Conservation (phyloP, 805 yeast species). For the Monosporozyma unispora region DNA sequence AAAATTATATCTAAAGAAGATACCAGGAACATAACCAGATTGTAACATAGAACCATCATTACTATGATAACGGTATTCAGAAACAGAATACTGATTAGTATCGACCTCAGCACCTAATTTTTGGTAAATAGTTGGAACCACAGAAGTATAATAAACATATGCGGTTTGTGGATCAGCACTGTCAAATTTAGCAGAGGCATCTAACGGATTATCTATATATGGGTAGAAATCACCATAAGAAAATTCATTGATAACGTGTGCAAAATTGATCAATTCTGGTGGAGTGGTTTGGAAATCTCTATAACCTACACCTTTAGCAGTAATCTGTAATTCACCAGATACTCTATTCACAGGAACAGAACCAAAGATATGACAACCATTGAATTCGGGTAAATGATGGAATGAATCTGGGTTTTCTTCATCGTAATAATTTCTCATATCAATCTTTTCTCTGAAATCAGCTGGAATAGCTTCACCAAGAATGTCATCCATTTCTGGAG, state of each 20-base stretch:
- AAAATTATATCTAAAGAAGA: constrained; percentile 75
- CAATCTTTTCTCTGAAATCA: constrained; percentile 42
- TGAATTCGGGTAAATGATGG: constrained; percentile 44
- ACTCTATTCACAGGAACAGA: constrained; percentile 78
- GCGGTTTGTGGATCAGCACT: constrained; percentile 41
- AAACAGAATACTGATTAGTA: constrained; percentile 79
- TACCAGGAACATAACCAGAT: constrained; percentile 51
- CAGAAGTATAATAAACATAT: constrained; percentile 60
- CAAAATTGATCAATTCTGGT: constrained; percentile 55
- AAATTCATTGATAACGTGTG: constrained; percentile 78
- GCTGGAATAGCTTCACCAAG: constrained; percentile 60
- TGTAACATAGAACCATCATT: constrained; percentile 7
- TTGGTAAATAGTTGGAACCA: constrained; percentile 74
- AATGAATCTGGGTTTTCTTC: constrained; percentile 10
- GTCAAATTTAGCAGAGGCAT: constrained; percentile 50
- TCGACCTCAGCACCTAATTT: constrained; percentile 63
- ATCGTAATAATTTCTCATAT: constrained; percentile 22
- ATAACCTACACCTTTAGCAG: constrained; percentile 66
- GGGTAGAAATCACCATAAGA: constrained; percentile 91
- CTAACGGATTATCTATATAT: constrained; percentile 78
- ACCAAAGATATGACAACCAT: constrained; percentile 82
- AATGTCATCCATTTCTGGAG: constrained; percentile 60
- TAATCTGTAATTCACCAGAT: constrained; percentile 75
- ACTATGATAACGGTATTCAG: constrained; percentile 36
- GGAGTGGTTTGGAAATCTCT: constrained; percentile 35